Evolutionary conservation across 305 asterid species (phyloP), one percentile per base, ranked within the genome.

Genomic region (Salvia sclarea): DNA sequence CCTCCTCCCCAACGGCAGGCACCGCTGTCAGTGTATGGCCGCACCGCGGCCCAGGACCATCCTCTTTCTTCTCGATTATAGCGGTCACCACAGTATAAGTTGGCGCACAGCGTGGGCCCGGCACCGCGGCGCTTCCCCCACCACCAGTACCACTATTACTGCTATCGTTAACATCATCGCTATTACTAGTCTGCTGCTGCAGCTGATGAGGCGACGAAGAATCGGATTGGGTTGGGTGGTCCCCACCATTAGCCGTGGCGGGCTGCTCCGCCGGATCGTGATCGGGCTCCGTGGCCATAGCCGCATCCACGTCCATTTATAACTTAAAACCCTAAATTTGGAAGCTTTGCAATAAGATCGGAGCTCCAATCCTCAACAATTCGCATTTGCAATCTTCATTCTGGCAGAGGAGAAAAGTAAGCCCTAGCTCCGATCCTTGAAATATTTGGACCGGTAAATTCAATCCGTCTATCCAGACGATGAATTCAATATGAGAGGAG

Each of bases 21-120:
- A 95, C 89, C 16, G 98, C 89, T 55, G 99, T 92, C 69, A 95
- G 79, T 8, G 99, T 95, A 79, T 92, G 99, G 22, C 98, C 99
- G 30, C 99, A 95, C 78, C 98, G 69, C 16, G 99, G 95, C 22
- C 99, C 99, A 20, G 99, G 98, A 25, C 98, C 99, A 72, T 95
- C 99, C 69, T 95, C 99, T 81, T 91, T 76, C 86, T 91, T 85
- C 73, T 91, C 99, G 31, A 89, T 53, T 70, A 85, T 66, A 40
- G 97, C 88, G 67, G 82, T 85, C 76, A 91, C 99, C 68, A 83
- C 92, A 47, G 81, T 78, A 57, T 91, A 91, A 6, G 82, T 84
- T 20, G 99, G 99, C 64, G 99, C 99, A 76, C 95, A 89, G 54
- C 99, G 86, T 35, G 99, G 96, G 43, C 97, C 90, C 21, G 73